A percentile compares a stretch with the other conserved stretches of the same genome.
These are phyloP conservation scores for Hypoxylon lienhwacheense DNA, from an alignment of 495 filamentous ascomycete species.

Conservation along the genomic window DNA sequence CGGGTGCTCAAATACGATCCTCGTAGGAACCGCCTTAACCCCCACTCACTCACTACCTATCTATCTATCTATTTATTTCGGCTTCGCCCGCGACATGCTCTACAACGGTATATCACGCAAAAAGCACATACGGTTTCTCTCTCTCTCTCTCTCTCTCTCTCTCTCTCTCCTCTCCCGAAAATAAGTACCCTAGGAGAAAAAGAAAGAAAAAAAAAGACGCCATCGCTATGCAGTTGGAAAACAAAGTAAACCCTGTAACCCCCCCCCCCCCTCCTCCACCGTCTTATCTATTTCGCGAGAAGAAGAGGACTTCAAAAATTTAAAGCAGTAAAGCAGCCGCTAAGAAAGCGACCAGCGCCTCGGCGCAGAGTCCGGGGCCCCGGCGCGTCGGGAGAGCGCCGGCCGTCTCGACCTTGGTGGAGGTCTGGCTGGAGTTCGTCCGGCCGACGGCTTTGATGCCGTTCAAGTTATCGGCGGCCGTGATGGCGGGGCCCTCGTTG, in stretches of 20 bases:
- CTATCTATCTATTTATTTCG: too few relatives aligned
- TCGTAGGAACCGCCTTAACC: too few relatives aligned
- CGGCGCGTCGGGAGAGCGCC: constrained; percentile 12
- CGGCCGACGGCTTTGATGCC: constrained; percentile 50
- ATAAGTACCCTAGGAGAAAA: not conserved
- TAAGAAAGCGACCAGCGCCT: constrained; percentile 41
- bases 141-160: too few relatives aligned
- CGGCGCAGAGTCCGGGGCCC: constrained; percentile 17
- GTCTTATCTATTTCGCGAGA: not conserved
- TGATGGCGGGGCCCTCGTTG: constrained; percentile 61
- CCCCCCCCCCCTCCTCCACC: too few relatives aligned
- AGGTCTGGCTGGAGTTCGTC: constrained; percentile 17
- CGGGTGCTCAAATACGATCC: too few relatives aligned
- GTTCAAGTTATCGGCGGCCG: constrained; percentile 60
- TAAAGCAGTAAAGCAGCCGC: constrained; percentile 36
- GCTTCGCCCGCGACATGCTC: too few relatives aligned
- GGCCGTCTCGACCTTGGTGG: constrained; percentile 6
- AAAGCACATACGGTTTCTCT: too few relatives aligned
- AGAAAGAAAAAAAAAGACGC: constrained; percentile 27
- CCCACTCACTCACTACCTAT: too few relatives aligned
- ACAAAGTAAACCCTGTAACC: constrained; percentile 10
- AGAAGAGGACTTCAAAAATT: too few relatives aligned
- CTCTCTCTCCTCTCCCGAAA: too few relatives aligned
- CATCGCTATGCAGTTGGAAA: constrained; percentile 36
- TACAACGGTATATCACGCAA: too few relatives aligned